Evolutionary conservation across 2,329 filamentous ascomycete species (phyloP).

Genomic region (Colletotrichum aenigma): DNA sequence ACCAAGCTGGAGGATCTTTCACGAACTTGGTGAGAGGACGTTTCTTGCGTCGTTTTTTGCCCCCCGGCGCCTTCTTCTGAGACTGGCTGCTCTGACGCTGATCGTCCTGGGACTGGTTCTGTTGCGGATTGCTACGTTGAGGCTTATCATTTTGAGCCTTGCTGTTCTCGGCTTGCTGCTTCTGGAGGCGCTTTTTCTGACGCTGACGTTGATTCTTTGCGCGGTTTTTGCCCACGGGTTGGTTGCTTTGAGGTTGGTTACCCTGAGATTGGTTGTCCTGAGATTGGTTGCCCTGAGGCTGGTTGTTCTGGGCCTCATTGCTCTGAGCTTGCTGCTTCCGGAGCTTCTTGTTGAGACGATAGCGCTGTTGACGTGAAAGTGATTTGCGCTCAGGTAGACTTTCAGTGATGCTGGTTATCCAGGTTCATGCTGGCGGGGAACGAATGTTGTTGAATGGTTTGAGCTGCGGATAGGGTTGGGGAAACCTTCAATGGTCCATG

Average conservation of each 20-base stretch:
- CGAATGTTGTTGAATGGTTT: fast-evolving
- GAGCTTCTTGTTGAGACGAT: not conserved
- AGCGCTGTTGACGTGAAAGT: not conserved
- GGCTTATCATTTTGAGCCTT: not conserved
- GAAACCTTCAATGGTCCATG: not conserved
- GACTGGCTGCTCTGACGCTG: not conserved
- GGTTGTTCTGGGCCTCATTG: not conserved
- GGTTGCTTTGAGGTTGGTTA: too few species aligned
- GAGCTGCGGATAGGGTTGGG: not conserved
- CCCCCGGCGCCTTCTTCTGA: too few species aligned
- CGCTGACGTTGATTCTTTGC: not conserved
- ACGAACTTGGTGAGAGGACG: too few species aligned
- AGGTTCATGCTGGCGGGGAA: not conserved
- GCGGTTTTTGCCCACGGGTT: too few species aligned
- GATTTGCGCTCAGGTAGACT: not conserved
- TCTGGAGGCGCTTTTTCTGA: not conserved
- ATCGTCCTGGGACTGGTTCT: not conserved
- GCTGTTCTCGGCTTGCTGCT: not conserved
- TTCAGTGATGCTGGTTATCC: not conserved
- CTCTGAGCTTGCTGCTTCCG: not conserved
- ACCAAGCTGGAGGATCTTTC: too few species aligned
- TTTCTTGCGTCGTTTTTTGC: too few species aligned
- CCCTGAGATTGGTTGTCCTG: too few species aligned
- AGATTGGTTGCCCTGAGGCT: not conserved
- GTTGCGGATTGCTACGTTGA: not conserved